Evolutionary conservation across 148 eudicot species (phyloP).

Genomic region (Nepenthes mirabilis): DNA sequence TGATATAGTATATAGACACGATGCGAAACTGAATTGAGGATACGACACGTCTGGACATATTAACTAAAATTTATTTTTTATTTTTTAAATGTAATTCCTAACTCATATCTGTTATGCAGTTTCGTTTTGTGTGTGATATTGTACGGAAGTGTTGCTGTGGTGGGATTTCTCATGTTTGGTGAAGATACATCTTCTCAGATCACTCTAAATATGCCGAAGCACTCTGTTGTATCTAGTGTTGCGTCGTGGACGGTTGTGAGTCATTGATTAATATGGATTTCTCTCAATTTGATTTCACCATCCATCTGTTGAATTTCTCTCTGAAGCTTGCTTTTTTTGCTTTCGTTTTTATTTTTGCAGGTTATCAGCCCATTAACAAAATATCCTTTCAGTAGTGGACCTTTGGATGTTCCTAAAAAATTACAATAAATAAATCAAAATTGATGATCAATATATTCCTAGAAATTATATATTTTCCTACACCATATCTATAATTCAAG

Average conservation of each 20-base stretch:
- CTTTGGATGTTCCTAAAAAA: no score
- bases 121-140: slow-evolving; percentile 52
- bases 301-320: no score
- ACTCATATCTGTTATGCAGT: slow-evolving; percentile 28
- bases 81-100: background rate
- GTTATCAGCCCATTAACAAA: slow-evolving; percentile 65
- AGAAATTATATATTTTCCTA: no score
- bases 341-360: slow-evolving; percentile 19
- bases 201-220: slow-evolving; percentile 74
- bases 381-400: slow-evolving; percentile 35
- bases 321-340: background rate
- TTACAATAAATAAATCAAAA: no score
- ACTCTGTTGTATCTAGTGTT: slow-evolving; percentile 43
- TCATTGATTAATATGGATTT: background rate
- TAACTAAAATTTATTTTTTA: no score
- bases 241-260: slow-evolving; percentile 89
- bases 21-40: no score
- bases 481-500: no score
- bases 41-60: no score
- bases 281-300: background rate
- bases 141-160: slow-evolving; percentile 66
- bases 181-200: slow-evolving; percentile 61
- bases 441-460: no score
- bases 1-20: no score
- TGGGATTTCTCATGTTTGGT: slow-evolving; percentile 91